Base-by-base conservation (phyloP, 2,329 filamentous ascomycete genomes). In the Arthrobotrys megalospora region DNA sequence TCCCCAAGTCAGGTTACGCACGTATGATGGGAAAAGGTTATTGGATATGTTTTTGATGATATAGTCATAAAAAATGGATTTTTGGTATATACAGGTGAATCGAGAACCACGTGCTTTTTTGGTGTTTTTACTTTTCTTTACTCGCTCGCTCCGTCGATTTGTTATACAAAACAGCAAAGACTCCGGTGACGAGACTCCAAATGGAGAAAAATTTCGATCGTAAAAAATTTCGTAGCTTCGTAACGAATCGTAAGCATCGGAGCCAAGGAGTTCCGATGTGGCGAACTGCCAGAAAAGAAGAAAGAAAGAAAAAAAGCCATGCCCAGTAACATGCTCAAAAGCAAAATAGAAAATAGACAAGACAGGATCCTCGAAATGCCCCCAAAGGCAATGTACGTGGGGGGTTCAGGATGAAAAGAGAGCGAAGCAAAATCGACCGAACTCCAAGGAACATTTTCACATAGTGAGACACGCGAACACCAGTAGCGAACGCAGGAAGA, bases 391-490 rank as follows among this genome's bases (percentile, higher is more conserved):
- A 45, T 3, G 19, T 43, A 41, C 63, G 63, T 66, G 63, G 63
- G 63, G 69, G 52, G 2, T 5, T n/a, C 19, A 21, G 24, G 19
- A 38, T 45, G 11, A 45, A 52, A 38, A 55, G 14, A 14, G 48
- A 53, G 16, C 43, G 24, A 53, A 58, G 34, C 12, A 32, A n/a
- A 73, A 72, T 66, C 28, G 60, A 66, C 60, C 69, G 50, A 66
- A 73, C 69, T 66, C 69, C 69, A 65, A 66, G 28, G 24, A 66
- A 58, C 50, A 38, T 73, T 66, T 71, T 73, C 19, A 62, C 50
- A 58, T 24, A 53, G 16, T 63, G 19, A 52, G 62, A 67, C 63
- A 67, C 47, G 34, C 24, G 19, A 63, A 10, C 24, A 67, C 41
- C 28, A 34, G 48, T 65, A 53, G 32, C 28, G 21, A 19, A 47